Base-by-base conservation (phyloP, 2,329 filamentous ascomycete species). In the Hymenoscyphus occultus region DNA sequence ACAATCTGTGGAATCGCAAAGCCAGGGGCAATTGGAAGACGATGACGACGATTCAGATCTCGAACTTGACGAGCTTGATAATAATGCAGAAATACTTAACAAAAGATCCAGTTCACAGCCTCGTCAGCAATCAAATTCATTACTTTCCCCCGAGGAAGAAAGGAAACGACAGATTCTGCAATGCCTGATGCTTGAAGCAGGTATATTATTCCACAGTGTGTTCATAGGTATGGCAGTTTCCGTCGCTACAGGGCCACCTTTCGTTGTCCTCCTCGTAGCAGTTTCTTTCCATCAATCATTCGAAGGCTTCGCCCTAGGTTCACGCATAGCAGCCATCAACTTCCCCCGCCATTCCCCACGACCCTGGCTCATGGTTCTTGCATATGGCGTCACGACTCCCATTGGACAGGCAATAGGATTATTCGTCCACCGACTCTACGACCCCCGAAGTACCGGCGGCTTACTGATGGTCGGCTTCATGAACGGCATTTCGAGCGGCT, bases 181-280 rank as follows among this genome's bases (percentile, higher is more conserved):
- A 76, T 93, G 91, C 70, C 80, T 94, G 57, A 82, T 95, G 31
- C 84, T 95, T 2, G 91, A 94, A 77, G 90, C 90, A 0, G 91
- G 91, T 22, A 94, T 95, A 67, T 82, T 95, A 16, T 94, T 94
- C 75, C 91, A 95, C 79, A 91, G 87, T 73, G 83, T 95, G 62
- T 95, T 95, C 73, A 94, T 95, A 71, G 91, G 91, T 67, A 93
- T 94, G 90, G 90, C 91, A 3, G 83, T 95, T 39, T 92, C 90
- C 0, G 91, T 95, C 0, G 88, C 91, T 0, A 92, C 90, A 0
- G 91, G 91, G 0, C 89, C 90, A 0, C 86, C 90, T 0, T 95
- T 95, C 74, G 81, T 92, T 54, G 90, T 94, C 13, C 90, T 95
- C 68, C 81, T 95, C 0, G 82, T 93, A 39, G 91, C 91, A 60